phyloP scores from a whole-genome alignment of 2,329 filamentous ascomycete genomes.

The Endothia cerciana region DNA sequence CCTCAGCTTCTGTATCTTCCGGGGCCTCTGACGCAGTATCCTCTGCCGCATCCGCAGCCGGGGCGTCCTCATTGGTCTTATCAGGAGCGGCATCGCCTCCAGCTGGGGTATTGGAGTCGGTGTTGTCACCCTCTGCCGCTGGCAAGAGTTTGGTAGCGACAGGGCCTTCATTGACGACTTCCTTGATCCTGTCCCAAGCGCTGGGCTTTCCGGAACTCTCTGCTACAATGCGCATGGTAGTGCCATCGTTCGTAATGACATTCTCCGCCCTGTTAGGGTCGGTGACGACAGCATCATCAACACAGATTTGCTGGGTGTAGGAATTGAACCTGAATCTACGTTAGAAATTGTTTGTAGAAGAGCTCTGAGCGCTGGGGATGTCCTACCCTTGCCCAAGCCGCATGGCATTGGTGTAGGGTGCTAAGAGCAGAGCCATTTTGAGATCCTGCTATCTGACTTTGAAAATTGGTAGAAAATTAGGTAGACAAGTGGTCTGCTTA shows the following conservation, averaged over 20 bases:
- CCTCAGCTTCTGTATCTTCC: neutral
- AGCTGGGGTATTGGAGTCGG: neutral
- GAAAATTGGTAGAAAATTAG: too few species aligned
- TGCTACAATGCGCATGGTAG: slow-evolving; percentile 5
- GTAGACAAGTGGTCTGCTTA: neutral
- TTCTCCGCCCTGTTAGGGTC: neutral
- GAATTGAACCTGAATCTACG: neutral
- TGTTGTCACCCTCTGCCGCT: neutral
- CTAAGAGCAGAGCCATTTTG: slow-evolving; percentile 6
- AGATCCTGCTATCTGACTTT: neutral
- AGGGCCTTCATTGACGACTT: slow-evolving; percentile 4
- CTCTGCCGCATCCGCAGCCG: neutral
- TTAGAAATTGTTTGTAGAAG: neutral
- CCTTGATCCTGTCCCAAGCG: slow-evolving; percentile 8
- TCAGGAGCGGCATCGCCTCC: neutral
- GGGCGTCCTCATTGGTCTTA: neutral
- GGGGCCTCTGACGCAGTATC: neutral
- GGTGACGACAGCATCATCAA: slow-evolving; percentile 6
- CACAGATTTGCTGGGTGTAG: slow-evolving; percentile 6
- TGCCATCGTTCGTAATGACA: slow-evolving; percentile 8
- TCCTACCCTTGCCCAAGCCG: slow-evolving; percentile 8
- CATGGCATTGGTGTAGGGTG: slow-evolving; percentile 7
- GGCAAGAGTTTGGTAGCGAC: neutral
- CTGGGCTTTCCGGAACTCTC: slow-evolving; percentile 5
- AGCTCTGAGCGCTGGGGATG: neutral